Base-by-base conservation (phyloP, 2,329 filamentous ascomycete genomes). In the Penicillium frequentans region DNA sequence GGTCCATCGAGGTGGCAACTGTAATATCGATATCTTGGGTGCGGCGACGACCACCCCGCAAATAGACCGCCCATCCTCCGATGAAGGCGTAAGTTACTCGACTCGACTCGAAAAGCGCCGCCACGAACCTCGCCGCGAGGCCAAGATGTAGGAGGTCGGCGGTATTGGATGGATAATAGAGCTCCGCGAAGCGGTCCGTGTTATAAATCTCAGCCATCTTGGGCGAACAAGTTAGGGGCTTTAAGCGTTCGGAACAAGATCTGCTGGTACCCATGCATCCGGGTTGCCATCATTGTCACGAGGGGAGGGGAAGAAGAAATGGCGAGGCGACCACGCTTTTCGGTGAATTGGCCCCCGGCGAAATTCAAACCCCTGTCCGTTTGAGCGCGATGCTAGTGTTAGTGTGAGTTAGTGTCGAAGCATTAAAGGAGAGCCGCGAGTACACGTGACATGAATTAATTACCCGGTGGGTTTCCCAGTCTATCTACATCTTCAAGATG, bases 1-100 rank as follows among this genome's bases (percentile, higher is more conserved):
- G 43, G 33, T 62, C 59, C 61, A 63, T 63, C 23, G 56, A 55
- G n/a, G 55, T 59, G 21, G 52, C 57, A 21, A 63, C 61, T 33
- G 61, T 58, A 45, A 63, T 63, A 50, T 63, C 61, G 52, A 63
- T 63, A 52, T 63, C 61, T n/a, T 61, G 59, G 11, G 61, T 63
- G 39, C 59, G 53, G 33, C 61, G 61, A 14, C 61, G 52, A 29
- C 57, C 59, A 45, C 61, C 61, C 16, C 61, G 56, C 43, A 63
- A 49, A 50, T 63, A 63, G 8, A 63, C 59, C 21, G 61, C 61
- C 61, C 61, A 63, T 10, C 61, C 61, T 16, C 61, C 61, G 37
- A 63, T 63, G 43, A 63, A 63, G 24, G 61, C 61, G 51, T 63
- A 63, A 11, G 61, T 63, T 37, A 63, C 50, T 33, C 59, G 59